Conservation (phyloP, 345 rosid genomes). For the Hibiscus mutabilis region DNA sequence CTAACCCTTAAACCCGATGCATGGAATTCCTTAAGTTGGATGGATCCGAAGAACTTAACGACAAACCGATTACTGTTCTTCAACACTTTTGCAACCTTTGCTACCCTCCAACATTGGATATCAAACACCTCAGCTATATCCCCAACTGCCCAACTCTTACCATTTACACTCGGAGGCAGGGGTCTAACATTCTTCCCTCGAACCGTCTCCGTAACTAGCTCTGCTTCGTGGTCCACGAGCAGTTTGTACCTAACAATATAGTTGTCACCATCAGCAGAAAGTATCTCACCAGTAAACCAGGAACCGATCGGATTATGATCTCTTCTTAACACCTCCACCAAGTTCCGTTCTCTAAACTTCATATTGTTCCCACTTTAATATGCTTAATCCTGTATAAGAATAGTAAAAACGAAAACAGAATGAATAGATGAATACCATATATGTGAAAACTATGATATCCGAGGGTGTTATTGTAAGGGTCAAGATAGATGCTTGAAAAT, state of each 20-base stretch:
- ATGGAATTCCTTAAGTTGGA: too few species aligned
- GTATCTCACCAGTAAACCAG: constrained; percentile 34
- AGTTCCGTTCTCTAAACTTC: constrained; percentile 9
- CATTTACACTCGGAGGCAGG: constrained; percentile 15
- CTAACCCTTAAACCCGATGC: too few species aligned
- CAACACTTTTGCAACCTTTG: constrained; percentile 26
- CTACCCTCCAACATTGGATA: constrained; percentile 28
- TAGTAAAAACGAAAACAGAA: too few species aligned
- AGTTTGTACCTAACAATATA: too few species aligned
- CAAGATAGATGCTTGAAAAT: neutral
- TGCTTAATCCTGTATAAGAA: constrained; percentile 13
- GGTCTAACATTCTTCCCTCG: constrained; percentile 24
- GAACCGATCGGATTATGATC: constrained; percentile 25
- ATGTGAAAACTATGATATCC: too few species aligned
- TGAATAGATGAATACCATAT: too few species aligned
- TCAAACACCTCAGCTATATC: too few species aligned
- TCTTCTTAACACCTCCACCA: constrained; percentile 30
- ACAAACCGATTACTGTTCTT: constrained; percentile 18
- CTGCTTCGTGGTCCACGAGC: constrained; percentile 1
- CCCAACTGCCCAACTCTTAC: too few species aligned
- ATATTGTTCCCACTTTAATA: constrained; percentile 8
- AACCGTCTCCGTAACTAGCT: constrained; percentile 23
- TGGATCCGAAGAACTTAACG: constrained; percentile 5
- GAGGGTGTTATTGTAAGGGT: neutral
- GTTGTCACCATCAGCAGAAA: constrained; percentile 1